Base-by-base conservation (phyloP, 2,329 filamentous ascomycete species). In the Calonectria honghensis region DNA sequence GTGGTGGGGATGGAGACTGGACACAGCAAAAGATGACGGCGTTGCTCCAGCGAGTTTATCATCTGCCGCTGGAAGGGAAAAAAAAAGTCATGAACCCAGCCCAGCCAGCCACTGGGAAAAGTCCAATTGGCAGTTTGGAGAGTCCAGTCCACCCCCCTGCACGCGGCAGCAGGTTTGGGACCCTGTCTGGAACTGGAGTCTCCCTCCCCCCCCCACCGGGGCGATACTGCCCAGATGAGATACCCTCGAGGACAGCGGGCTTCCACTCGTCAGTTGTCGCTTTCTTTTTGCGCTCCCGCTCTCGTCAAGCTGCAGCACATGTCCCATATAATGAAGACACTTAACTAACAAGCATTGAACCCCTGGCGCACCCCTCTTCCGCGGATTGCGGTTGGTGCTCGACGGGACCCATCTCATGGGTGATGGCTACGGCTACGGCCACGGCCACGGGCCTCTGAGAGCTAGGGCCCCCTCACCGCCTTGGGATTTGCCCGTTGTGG, bases 401-500 rank as follows among this genome's bases (percentile, higher is more conserved):
- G 45, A 65, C 61, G 57, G 57, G 57, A 59, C n/a, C 20, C 41
- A 16, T 39, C 13, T 6, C 39, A 45, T 20, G 39, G 39, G 14
- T 11, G 11, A 39, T 45, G 41, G 45, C 45, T n/a, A 45, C 4
- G n/a, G 68, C 68, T 20, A 48, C 41, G 45, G 54, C 63, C 70
- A 52, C 35, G 31, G 32, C 61, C 61, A 37, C 29, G 50, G 70
- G 61, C 69, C 59, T 65, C 32, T 54, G 41, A 37, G 37, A 31
- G 41, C 70, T 48, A 70, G 51, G 61, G 61, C 54, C 66, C 52
- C 70, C 31, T 80, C 79, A 80, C 79, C 79, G 79, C 79, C 76
- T 79, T 79, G 73, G 67, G 73, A 75, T 77, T 74, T 79, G 78
- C 77, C 77, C 76, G 75, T 73, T 79, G 78, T 79, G 79, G 79